phyloP scores from a whole-genome alignment of 73 alveolate genomes.

The Tetrahymena borealis region DNA sequence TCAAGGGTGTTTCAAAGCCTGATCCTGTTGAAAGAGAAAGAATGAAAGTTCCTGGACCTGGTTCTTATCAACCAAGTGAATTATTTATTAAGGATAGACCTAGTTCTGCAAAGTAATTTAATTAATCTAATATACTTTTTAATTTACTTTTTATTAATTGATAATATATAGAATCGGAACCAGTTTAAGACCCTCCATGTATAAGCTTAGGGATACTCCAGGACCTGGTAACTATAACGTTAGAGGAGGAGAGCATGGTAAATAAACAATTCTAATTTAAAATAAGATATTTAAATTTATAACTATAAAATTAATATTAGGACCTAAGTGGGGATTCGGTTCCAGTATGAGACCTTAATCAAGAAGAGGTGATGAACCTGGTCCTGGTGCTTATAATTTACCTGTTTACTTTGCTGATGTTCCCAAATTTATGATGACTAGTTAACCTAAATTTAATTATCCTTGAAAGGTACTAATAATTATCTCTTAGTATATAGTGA shows the following conservation, averaged over 20 bases:
- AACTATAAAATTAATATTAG: background rate
- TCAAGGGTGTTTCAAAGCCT: slow-evolving; percentile 20
- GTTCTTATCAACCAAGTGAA: slow-evolving; percentile 23
- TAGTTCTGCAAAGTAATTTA: slow-evolving; percentile 19
- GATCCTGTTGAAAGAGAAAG: slow-evolving; percentile 10
- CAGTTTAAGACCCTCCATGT: slow-evolving; percentile 16
- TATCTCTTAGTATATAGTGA: too few relatives aligned
- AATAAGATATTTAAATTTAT: background rate
- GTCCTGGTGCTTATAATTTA: background rate
- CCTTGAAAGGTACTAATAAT: too few relatives aligned
- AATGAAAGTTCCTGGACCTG: slow-evolving; percentile 39
- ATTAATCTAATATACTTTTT: background rate
- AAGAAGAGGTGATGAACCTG: slow-evolving; percentile 2
- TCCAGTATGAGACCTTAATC: slow-evolving; percentile 20
- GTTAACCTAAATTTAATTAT: background rate
- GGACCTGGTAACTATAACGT: slow-evolving; percentile 44
- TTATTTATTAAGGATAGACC: slow-evolving; percentile 34
- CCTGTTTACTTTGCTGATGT: background rate
- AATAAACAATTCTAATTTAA: background rate
- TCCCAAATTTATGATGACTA: background rate
- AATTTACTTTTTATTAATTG: too few relatives aligned
- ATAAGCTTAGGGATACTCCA: slow-evolving; percentile 26
- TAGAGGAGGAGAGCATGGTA: slow-evolving; percentile 14
- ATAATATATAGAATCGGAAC: slow-evolving; percentile 37
- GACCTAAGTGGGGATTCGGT: slow-evolving; percentile 50